Evolutionary conservation across 768 basidiomycete genomes (phyloP).

Genomic region (Tephrocybe sp.): DNA sequence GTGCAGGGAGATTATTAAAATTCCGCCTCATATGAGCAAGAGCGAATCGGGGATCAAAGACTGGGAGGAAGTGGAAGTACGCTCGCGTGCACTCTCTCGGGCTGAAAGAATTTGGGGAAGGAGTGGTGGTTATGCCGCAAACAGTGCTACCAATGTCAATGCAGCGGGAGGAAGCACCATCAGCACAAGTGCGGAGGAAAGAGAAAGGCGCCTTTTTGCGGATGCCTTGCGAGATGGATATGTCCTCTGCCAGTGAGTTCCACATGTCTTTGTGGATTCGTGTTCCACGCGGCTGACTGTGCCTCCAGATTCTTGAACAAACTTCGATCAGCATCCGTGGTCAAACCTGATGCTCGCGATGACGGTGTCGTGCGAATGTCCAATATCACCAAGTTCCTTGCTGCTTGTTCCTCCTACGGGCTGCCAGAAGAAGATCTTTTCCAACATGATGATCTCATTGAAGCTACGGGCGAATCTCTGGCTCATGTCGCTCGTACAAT

Average conservation of each 20-base stretch:
- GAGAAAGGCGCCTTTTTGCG: constrained; percentile 68
- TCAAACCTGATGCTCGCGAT: constrained; percentile 63
- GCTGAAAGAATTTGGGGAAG: constrained; percentile 78
- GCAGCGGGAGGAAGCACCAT: constrained; percentile 30
- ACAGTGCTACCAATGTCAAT: constrained; percentile 39
- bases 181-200: constrained; percentile 63
- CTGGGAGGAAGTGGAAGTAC: constrained; percentile 75
- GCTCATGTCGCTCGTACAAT: constrained; percentile 76
- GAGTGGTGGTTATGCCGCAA: constrained; percentile 40
- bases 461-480: constrained; percentile 56
- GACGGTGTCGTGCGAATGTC: constrained; percentile 62
- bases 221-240: constrained; percentile 83
- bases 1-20: constrained; percentile 62
- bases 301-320: constrained; percentile 71
- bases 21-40: constrained; percentile 53
- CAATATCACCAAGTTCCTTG: constrained; percentile 78
- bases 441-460: constrained; percentile 63
- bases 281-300: background rate
- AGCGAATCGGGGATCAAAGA: constrained; percentile 49
- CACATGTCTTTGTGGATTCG: constrained; percentile 11
- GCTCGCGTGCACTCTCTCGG: constrained; percentile 56
- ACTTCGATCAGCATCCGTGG: constrained; percentile 57
- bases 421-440: constrained; percentile 64
- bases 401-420: constrained; percentile 68
- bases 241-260: constrained; percentile 85